These are phyloP conservation scores for Cucurbita pepo DNA, from an alignment of 306 rosid genomes.

Conservation along the genomic window DNA sequence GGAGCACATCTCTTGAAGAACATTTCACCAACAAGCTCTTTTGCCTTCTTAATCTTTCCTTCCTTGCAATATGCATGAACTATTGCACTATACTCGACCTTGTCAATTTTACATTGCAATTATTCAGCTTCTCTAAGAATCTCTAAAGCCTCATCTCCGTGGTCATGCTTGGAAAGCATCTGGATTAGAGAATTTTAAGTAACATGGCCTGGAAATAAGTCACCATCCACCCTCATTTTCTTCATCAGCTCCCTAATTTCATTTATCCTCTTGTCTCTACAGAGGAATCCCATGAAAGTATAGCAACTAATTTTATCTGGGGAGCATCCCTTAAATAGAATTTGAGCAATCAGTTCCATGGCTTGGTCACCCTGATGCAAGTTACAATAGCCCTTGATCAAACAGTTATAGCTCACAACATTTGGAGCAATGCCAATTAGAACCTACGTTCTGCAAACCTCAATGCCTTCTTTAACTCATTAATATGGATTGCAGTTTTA, in stretches of 20 bases:
- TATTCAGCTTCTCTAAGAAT: conserved; percentile 67
- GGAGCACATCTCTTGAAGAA: conserved; percentile 52
- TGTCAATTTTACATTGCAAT: conserved; percentile 49
- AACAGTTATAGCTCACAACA: conserved; percentile 52
- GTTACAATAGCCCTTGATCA: conserved; percentile 78
- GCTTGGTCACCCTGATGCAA: conserved; percentile 37
- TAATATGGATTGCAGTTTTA: conserved; percentile 57
- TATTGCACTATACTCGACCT: conserved; percentile 73
- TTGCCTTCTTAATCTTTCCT: conserved; percentile 47
- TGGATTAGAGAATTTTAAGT: conserved; percentile 68
- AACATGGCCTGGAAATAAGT: conserved; percentile 58
- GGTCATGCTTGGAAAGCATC: conserved; percentile 52
- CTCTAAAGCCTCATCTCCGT: conserved; percentile 53
- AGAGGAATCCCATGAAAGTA: conserved; percentile 60
- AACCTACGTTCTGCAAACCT: conserved; percentile 46
- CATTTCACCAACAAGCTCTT: conserved; percentile 58
- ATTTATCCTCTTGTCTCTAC: conserved; percentile 44
- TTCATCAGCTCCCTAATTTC: conserved; percentile 44
- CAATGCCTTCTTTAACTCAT: conserved; percentile 49
- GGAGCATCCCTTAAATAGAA: conserved; percentile 46
- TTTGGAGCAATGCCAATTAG: conserved; percentile 49
- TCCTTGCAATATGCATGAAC: conserved; percentile 63
- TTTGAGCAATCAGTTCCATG: conserved; percentile 47
- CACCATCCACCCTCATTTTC: conserved; percentile 36
- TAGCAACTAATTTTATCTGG: conserved; percentile 82